Base-by-base conservation (phyloP, 768 basidiomycete genomes). In the Hygrocybe punicea region DNA sequence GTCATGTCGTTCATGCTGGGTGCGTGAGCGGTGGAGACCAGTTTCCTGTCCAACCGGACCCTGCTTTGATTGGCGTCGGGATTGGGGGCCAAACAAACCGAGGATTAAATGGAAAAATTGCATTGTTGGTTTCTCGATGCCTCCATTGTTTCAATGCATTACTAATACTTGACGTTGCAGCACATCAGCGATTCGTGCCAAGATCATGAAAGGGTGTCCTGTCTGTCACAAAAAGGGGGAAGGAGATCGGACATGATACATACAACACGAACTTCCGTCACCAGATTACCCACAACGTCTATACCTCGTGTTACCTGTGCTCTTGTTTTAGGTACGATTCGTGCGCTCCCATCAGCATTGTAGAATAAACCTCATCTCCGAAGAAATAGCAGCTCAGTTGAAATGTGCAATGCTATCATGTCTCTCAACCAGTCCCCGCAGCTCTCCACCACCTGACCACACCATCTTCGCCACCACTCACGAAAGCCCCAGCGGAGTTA, bases 1-100 rank as follows among this genome's bases (percentile, higher is more conserved):
- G 91, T 34, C 94, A 97, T 65, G 81, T 89, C 46, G 88, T 93
- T 0, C 94, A 97, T 65, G 87, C 87, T 0, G 73, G 77, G 7
- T 96, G 94, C 62, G 82, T 87, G 1, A 82, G 77, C n/a, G 84
- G 85, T 9, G 79, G 78, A 5, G 84, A 85, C 36, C 73, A 82
- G 2, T 74, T 93, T 7, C 85, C 88, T 0, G 72, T 76, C 19
- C 81, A 83, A 56, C 78, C 80, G 7, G 89, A 91, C 55, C 77
- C 78, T 24, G 73, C 76, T 4, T 62, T 83, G 34, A 74, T 81
- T 14, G 77, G 77, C 14, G 69, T 81, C 16, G 76, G 78, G 11
- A 66, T 72, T 14, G 73, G 72, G 25, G 70, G 74, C 16, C 53
- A 70, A 50, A 53, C 69, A 42, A 56, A 63, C 69, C 55, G 77